A percentile compares a stretch with the other conserved stretches of the same genome.
phyloP scores from a whole-genome alignment of 768 basidiomycete genomes.

The Nidularia sp. region DNA sequence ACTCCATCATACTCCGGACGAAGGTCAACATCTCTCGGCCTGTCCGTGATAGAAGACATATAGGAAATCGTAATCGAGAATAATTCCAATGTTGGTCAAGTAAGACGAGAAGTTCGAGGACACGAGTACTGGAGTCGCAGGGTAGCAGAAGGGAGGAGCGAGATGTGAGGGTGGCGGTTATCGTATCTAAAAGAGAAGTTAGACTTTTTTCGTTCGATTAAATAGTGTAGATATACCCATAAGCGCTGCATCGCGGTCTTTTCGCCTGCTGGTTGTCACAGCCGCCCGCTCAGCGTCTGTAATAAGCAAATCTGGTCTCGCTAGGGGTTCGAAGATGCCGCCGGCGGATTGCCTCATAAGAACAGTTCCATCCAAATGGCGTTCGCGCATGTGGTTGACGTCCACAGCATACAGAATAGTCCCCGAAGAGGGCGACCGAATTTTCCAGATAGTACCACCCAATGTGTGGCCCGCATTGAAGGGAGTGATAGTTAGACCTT shows the following conservation, averaged over 20 bases:
- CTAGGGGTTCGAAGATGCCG: slow-evolving; percentile 79
- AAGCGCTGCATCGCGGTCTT: slow-evolving; percentile 86
- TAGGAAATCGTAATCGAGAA: slow-evolving; percentile 77
- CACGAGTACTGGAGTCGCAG: slow-evolving; percentile 90
- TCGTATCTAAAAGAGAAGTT: slow-evolving; percentile 55
- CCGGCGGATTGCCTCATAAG: slow-evolving; percentile 72
- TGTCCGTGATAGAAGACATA: slow-evolving; percentile 90
- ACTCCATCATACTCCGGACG: slow-evolving; percentile 97
- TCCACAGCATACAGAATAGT: slow-evolving; percentile 94
- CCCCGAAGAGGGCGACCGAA: slow-evolving; percentile 95
- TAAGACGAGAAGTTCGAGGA: slow-evolving; percentile 91
- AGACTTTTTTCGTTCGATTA: background rate
- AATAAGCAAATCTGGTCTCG: slow-evolving; percentile 89
- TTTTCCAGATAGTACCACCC: slow-evolving; percentile 97
- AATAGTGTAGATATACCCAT: slow-evolving; percentile 50
- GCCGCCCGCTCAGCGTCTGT: slow-evolving; percentile 86
- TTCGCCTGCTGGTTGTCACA: slow-evolving; percentile 80
- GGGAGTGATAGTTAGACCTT: slow-evolving; percentile 90
- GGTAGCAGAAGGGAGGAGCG: slow-evolving; percentile 85
- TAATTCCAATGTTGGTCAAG: slow-evolving; percentile 98
- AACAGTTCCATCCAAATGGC: slow-evolving; percentile 92
- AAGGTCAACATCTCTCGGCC: slow-evolving; percentile 92
- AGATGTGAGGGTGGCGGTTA: slow-evolving; percentile 80
- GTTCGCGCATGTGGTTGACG: slow-evolving; percentile 93
- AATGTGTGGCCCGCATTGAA: slow-evolving; percentile 94